Evolutionary conservation across 148 eudicot genomes (phyloP).

Genomic region (Cornus controversa): DNA sequence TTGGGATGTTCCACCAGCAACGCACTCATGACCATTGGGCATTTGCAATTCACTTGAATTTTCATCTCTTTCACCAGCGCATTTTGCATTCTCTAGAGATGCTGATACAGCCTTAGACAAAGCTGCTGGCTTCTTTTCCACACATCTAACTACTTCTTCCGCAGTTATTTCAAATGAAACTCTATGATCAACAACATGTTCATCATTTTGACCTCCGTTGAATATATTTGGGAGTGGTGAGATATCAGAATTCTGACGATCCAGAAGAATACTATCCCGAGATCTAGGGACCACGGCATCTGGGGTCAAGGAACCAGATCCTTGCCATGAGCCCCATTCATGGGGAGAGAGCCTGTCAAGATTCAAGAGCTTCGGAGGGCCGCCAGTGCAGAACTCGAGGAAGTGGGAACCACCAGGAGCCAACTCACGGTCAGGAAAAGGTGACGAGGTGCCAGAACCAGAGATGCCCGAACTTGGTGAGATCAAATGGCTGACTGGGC

Average conservation of each 20-base stretch:
- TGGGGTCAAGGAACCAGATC: constrained; percentile 77
- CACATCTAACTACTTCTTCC: constrained; percentile 85
- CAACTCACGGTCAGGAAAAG: constrained; percentile 63
- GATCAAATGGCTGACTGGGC: constrained; percentile 80
- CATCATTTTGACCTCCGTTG: constrained; percentile 40
- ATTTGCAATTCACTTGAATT: constrained; percentile 22
- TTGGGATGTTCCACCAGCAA: constrained; percentile 22
- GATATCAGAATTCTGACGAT: constrained; percentile 54
- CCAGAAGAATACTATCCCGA: constrained; percentile 32
- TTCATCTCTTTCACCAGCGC: constrained; percentile 18
- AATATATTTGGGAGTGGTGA: constrained; percentile 37
- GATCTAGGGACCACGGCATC: constrained; percentile 48
- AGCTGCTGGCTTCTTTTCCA: constrained; percentile 60
- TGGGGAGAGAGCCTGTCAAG: constrained; percentile 42
- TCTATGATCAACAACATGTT: constrained; percentile 50
- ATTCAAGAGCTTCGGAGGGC: constrained; percentile 57
- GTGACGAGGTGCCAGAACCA: constrained; percentile 85
- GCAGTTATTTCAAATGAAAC: constrained; percentile 84
- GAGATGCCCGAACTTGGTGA: constrained; percentile 91
- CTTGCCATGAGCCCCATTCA: constrained; percentile 68
- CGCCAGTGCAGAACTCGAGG: constrained; percentile 47
- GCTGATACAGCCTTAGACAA: constrained; percentile 33
- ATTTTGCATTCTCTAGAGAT: constrained; percentile 24
- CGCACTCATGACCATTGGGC: constrained; percentile 21
- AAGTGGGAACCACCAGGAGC: constrained; percentile 45